Base-by-base conservation (phyloP, 2,329 filamentous ascomycete species). In the Aquanectria penicillioides region DNA sequence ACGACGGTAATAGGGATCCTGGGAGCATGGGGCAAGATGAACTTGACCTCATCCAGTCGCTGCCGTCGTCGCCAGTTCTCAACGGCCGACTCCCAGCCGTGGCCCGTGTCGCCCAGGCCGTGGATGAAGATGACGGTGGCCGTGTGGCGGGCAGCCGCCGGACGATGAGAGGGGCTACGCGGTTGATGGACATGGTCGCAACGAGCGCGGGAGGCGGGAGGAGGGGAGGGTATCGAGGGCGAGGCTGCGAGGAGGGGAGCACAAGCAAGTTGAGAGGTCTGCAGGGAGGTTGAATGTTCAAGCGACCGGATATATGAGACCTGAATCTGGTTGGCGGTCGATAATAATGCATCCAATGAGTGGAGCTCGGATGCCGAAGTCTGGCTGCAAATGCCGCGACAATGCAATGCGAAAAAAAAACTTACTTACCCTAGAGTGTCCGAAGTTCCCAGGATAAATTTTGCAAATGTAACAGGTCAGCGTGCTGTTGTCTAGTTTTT, bases 121-220 rank as follows among this genome's bases (percentile, higher is more conserved):
- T 99, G 95, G 49, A 92, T 85, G 77, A 97, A 93, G 71, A 99
- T 98, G 70, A 98, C 90, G 3, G 94, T 97, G 20, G 93, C 93
- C 31, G 95, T 97, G 78, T 98, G 95, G 73, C 87, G 87, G 73
- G 86, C 91, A 28, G 91, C 80, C 34, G 94, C 92, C 23, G 92
- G 59, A 97, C 88, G 17, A 95, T 83, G 52, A 95, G 81, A 12
- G 88, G 86, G 13, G 78, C 73, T 20, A 74, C 37, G 49, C 66
- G 66, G 36, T 52, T 62, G 28, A 55, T 37, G 12, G 66, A 67
- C 68, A 70, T 70, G 4, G 41, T 59, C 20, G 6, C 1, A 9
- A 25, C 22, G 22, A 9, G 26, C 9, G 11, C 18, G 12, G 4
- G 13, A 28, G 33, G 20, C 29, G 36, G n/a, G n/a, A 12, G 8